These are phyloP conservation scores for Paulownia fortunei DNA, from an alignment of 257 asterid genomes.

Conservation along the genomic window DNA sequence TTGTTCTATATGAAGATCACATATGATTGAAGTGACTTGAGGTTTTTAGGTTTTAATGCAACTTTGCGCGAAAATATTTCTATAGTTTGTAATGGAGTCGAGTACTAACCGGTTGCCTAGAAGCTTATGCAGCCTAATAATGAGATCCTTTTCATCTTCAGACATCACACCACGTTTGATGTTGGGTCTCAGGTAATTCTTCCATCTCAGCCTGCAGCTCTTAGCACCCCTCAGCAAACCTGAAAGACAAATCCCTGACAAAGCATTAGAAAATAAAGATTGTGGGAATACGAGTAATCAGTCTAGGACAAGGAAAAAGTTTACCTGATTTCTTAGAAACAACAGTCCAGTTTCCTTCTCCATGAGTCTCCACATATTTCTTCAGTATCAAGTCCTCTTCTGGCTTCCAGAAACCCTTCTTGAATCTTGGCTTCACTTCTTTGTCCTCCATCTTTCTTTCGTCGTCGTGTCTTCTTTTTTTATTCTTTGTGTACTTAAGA, in stretches of 20 bases:
- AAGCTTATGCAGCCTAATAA: slow-evolving; percentile 68
- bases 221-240: slow-evolving; percentile 59
- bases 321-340: slow-evolving; percentile 60
- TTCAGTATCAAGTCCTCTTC: slow-evolving; percentile 64
- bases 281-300: no score
- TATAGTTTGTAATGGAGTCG: no score
- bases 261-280: not conserved
- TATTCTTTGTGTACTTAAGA: not conserved
- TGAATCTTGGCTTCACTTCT: slow-evolving; percentile 43
- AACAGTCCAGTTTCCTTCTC: slow-evolving; percentile 67
- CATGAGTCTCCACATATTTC: slow-evolving; percentile 59
- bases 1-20: no score
- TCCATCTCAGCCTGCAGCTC: slow-evolving; percentile 77
- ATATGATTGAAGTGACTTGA: no score
- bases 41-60: no score
- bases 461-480: not conserved
- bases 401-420: slow-evolving; percentile 72
- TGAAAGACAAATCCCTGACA: slow-evolving; percentile 10
- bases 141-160: slow-evolving; percentile 64
- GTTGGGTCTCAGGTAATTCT: slow-evolving; percentile 68
- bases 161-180: slow-evolving; percentile 69
- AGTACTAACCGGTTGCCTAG: slow-evolving; percentile 62
- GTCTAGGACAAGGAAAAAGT: not conserved
- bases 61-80: no score
- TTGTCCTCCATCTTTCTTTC: slow-evolving; percentile 38